Percentiles rank a stretch among this genome's conserved stretches.
phyloP scores from a whole-genome alignment of 2,329 filamentous ascomycete species.

The Sporothrix globosa region DNA sequence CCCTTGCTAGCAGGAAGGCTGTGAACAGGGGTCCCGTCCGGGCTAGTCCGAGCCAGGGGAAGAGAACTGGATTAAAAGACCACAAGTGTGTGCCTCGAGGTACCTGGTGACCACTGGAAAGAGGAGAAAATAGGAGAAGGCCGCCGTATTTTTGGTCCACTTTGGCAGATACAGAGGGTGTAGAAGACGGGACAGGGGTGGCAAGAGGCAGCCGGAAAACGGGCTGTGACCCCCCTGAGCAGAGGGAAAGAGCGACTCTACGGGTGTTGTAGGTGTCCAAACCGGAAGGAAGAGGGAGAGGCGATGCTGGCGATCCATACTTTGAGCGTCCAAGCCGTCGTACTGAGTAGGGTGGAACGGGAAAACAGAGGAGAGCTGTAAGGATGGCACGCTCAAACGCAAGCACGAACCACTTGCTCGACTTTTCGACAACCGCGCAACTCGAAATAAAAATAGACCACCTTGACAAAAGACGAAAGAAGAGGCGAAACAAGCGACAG shows the following conservation, averaged over 20 bases:
- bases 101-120: constrained; percentile 10
- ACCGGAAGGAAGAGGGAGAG: constrained; percentile 22
- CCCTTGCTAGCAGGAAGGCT: constrained; percentile 18
- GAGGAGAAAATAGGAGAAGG: neutral
- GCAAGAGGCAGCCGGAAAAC: constrained; percentile 24
- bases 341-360: neutral
- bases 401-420: neutral
- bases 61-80: neutral
- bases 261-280: neutral
- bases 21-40: neutral
- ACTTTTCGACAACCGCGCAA: constrained; percentile 4
- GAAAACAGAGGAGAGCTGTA: neutral
- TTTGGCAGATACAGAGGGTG: neutral
- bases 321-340: neutral
- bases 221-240: constrained; percentile 20
- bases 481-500: constrained; percentile 2
- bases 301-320: neutral
- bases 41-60: constrained; percentile 18
- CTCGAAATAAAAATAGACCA: constrained; percentile 2
- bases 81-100: too few species aligned
- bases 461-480: neutral
- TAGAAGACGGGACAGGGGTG: neutral
- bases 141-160: neutral
- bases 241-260: neutral
- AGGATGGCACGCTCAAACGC: neutral